These are phyloP conservation scores for Chaetomium sp. DNA, from an alignment of 2,329 filamentous ascomycete species.

Conservation along the genomic window DNA sequence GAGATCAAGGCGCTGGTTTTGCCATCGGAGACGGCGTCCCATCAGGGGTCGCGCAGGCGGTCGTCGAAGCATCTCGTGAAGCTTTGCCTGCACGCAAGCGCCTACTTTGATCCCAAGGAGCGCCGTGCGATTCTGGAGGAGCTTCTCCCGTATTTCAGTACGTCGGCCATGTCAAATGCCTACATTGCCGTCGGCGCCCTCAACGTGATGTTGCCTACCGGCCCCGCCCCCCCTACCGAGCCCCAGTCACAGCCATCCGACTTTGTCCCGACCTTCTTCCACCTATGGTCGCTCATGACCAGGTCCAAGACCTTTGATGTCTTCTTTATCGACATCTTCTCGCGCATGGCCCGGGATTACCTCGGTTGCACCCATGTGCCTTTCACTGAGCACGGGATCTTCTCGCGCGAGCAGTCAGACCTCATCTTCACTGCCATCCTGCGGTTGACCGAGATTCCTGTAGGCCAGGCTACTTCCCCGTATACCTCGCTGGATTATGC, in stretches of 20 bases:
- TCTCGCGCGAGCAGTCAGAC: constrained; percentile 87
- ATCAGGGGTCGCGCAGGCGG: constrained; percentile 58
- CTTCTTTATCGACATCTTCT: constrained; percentile 86
- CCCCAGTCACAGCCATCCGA: constrained; percentile 81
- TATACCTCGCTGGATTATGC: constrained; percentile 85
- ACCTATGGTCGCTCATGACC: constrained; percentile 91
- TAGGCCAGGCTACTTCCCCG: constrained; percentile 91
- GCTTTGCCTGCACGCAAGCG: constrained; percentile 84
- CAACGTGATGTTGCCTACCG: constrained; percentile 85
- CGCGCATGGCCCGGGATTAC: constrained; percentile 82
- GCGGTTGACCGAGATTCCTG: constrained; percentile 89
- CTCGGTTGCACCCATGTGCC: constrained; percentile 72
- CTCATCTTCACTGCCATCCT: constrained; percentile 91
- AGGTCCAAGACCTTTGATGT: constrained; percentile 85
- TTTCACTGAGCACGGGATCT: constrained; percentile 86
- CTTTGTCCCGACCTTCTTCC: constrained; percentile 92
- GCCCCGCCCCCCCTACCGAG: constrained; percentile 70
- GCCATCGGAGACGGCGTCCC: constrained; percentile 75
- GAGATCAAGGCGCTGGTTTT: constrained; percentile 90
- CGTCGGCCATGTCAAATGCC: constrained; percentile 86
- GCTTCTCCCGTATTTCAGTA: constrained; percentile 84
- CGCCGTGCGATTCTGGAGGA: constrained; percentile 80
- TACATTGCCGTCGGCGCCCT: constrained; percentile 90
- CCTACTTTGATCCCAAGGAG: constrained; percentile 89
- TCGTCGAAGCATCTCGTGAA: constrained; percentile 73